A percentile compares a stretch with the other conserved stretches of the same genome.
phyloP scores from a whole-genome alignment of 441 rosid species.

The Populus hybrid region DNA sequence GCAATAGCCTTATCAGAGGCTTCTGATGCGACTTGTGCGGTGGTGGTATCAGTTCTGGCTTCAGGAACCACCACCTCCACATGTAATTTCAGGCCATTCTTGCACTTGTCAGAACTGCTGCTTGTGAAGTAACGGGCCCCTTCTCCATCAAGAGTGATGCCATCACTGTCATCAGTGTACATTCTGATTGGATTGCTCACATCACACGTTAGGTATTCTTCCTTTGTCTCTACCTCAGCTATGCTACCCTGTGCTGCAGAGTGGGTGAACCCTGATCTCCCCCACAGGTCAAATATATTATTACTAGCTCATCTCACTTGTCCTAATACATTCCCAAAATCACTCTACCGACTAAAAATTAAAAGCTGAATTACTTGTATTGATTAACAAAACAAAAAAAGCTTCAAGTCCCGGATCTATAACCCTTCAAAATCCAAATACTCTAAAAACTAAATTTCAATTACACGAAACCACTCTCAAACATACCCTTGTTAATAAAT shows the following conservation, averaged over 20 bases:
- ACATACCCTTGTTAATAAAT: too few species aligned
- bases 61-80: conserved; percentile 33
- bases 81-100: conserved; percentile 46
- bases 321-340: not conserved
- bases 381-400: too few species aligned
- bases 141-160: conserved; percentile 32
- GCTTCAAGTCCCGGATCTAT: not conserved
- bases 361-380: not conserved
- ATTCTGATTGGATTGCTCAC: conserved; percentile 41
- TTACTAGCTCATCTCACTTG: not conserved
- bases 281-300: not conserved
- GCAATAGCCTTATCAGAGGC: conserved; percentile 7
- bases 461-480: too few species aligned
- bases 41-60: not conserved
- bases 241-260: conserved; percentile 40
- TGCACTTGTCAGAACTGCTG: conserved; percentile 37
- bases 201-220: conserved; percentile 49
- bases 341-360: not conserved
- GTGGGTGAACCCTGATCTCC: conserved; percentile 48
- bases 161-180: conserved; percentile 38
- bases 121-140: conserved; percentile 53
- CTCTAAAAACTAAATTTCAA: too few species aligned
- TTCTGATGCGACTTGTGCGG: not conserved
- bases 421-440: not conserved
- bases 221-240: conserved; percentile 40